Evolutionary conservation across 768 basidiomycete genomes (phyloP).

Genomic region (Hygrophorus russula): DNA sequence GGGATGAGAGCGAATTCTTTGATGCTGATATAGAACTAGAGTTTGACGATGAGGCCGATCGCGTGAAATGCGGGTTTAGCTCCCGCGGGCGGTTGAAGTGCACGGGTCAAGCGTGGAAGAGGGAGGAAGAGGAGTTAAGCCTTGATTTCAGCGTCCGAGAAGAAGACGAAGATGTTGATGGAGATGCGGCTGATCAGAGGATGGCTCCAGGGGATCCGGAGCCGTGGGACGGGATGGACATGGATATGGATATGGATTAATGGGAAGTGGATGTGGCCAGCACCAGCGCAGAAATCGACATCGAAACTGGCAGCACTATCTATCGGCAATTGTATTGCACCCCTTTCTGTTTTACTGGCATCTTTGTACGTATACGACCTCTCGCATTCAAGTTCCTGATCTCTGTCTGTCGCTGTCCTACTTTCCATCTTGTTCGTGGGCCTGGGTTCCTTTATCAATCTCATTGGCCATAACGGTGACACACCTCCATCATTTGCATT

Average conservation of each 20-base stretch:
- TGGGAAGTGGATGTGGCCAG: too few relatives aligned
- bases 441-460: too few relatives aligned
- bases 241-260: conserved; percentile 68
- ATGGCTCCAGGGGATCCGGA: conserved; percentile 29
- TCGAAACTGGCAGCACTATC: too few relatives aligned
- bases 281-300: too few relatives aligned
- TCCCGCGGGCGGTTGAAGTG: conserved; percentile 12
- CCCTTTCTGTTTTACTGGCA: too few relatives aligned
- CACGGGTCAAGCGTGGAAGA: conserved; percentile 29
- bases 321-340: too few relatives aligned
- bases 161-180: conserved; percentile 26
- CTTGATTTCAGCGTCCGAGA: conserved; percentile 33
- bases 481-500: too few relatives aligned
- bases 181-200: conserved; percentile 32
- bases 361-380: too few relatives aligned
- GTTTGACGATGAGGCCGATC: conserved; percentile 15
- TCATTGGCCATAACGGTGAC: too few relatives aligned
- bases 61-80: conserved; percentile 7
- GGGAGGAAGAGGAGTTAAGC: conserved; percentile 31
- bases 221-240: conserved; percentile 52
- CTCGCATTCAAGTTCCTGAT: too few relatives aligned
- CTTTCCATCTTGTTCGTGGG: too few relatives aligned
- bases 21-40: conserved; percentile 23
- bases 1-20: conserved; percentile 21
- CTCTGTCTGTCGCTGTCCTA: too few relatives aligned